These are phyloP conservation scores for Immersiella caudata DNA, from an alignment of 495 filamentous ascomycete species.

Conservation along the genomic window DNA sequence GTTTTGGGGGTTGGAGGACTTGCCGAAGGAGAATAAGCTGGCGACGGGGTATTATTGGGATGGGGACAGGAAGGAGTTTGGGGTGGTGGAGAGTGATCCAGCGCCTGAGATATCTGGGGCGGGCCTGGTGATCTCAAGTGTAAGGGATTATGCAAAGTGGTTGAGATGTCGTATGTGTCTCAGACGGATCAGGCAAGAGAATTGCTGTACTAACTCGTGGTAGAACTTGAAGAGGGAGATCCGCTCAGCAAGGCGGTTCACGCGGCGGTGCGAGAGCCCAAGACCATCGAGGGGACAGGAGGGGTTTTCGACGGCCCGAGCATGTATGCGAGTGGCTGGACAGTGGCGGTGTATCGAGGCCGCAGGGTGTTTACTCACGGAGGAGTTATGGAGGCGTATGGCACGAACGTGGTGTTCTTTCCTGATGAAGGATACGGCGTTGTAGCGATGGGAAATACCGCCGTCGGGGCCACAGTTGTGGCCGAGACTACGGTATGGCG, in stretches of 20 bases:
- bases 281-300: slow-evolving; percentile 33
- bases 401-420: slow-evolving; percentile 49
- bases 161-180: slow-evolving; percentile 29
- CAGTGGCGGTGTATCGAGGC: slow-evolving; percentile 46
- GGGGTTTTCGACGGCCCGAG: slow-evolving; percentile 29
- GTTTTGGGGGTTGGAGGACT: slow-evolving; percentile 49
- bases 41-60: slow-evolving; percentile 41
- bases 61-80: background rate
- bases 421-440: slow-evolving; percentile 50
- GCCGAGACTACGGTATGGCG: slow-evolving; percentile 40
- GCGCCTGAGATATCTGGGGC: slow-evolving; percentile 46
- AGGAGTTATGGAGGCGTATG: slow-evolving; percentile 52
- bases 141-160: slow-evolving; percentile 58
- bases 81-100: background rate
- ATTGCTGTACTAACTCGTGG: background rate
- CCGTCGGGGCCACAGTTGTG: slow-evolving; percentile 32
- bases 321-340: slow-evolving; percentile 53
- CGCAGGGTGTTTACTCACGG: slow-evolving; percentile 46
- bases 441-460: slow-evolving; percentile 51
- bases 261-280: slow-evolving; percentile 41
- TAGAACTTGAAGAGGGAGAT: slow-evolving; percentile 28
- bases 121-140: slow-evolving; percentile 53
- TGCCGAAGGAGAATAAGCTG: slow-evolving; percentile 17
- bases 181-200: background rate
- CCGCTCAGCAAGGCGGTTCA: slow-evolving; percentile 43